Conservation (phyloP, 2,329 filamentous ascomycete genomes). For the Knufia fluminis region DNA sequence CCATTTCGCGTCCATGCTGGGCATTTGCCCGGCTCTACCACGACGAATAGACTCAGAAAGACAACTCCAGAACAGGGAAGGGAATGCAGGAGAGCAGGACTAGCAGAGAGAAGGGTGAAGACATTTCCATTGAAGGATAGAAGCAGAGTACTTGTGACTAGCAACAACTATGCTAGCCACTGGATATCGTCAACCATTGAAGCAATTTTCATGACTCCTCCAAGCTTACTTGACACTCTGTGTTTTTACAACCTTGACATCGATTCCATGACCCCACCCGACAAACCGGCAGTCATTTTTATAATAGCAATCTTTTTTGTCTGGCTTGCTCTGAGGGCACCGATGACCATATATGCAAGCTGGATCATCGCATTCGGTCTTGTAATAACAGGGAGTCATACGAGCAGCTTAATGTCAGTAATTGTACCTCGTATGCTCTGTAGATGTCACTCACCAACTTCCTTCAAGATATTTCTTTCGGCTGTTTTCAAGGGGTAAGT, state of each 20-base stretch:
- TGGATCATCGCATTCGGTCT: conserved; percentile 47
- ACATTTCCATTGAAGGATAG: background rate
- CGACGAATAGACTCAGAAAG: no score
- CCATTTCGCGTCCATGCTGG: no score
- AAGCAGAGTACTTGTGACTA: background rate
- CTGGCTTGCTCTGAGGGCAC: conserved; percentile 46
- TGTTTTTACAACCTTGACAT: conserved; percentile 47
- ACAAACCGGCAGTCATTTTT: conserved; percentile 51
- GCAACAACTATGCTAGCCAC: background rate
- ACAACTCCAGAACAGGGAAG: no score
- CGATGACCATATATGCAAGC: conserved; percentile 57
- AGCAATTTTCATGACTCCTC: background rate
- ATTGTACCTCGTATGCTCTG: background rate
- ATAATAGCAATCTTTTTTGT: conserved; percentile 48
- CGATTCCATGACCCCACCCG: conserved; percentile 48
- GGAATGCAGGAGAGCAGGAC: no score
- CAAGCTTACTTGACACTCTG: conserved; percentile 29
- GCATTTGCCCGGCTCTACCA: no score
- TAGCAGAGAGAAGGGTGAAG: background rate
- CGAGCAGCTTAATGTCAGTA: conserved; percentile 33
- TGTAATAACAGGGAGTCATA: conserved; percentile 53
- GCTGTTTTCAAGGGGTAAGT: conserved; percentile 43
- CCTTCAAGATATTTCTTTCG: conserved; percentile 46
- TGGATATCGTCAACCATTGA: conserved; percentile 1
- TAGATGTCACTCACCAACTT: conserved; percentile 30